Conservation (phyloP, 371 early-diverging fungal species). For the Neoconidiobolus thromboides region DNA sequence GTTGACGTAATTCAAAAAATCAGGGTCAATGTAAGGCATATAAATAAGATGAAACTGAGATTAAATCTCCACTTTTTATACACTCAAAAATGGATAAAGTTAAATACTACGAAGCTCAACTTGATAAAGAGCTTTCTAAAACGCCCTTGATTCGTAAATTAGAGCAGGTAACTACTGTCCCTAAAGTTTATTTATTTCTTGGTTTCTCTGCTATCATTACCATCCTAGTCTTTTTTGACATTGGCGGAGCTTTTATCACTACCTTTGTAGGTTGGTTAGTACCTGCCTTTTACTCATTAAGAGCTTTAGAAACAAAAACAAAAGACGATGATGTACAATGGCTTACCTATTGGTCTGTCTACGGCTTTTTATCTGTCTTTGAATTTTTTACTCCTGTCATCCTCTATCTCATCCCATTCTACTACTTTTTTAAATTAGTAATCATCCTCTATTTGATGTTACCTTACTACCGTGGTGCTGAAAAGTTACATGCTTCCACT, state of each 20-base stretch:
- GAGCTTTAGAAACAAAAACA: constrained; percentile 61
- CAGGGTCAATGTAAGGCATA: too few species aligned
- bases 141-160: constrained; percentile 36
- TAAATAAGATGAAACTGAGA: too few species aligned
- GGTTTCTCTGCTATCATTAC: constrained; percentile 33
- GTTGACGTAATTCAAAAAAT: too few species aligned
- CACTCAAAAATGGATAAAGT: constrained; percentile 20
- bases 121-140: constrained; percentile 58
- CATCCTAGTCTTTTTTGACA: constrained; percentile 70
- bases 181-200: constrained; percentile 60
- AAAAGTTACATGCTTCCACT: constrained; percentile 24
- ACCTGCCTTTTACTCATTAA: constrained; percentile 78
- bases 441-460: constrained; percentile 41
- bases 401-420: constrained; percentile 82
- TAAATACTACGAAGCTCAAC: constrained; percentile 22
- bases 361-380: constrained; percentile 55
- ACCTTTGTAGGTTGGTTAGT: constrained; percentile 73
- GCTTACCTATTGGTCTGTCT: constrained; percentile 68
- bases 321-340: constrained; percentile 77
- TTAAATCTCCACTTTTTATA: too few species aligned
- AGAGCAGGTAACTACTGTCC: constrained; percentile 51
- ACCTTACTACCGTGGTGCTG: constrained; percentile 25
- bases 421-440: constrained; percentile 78
- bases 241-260: constrained; percentile 57
- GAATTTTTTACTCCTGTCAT: constrained; percentile 72